A percentile compares a stretch with the other conserved stretches of the same genome.
Evolutionary conservation across 148 eudicot species (phyloP).

Genomic region (Chenopodium album): DNA sequence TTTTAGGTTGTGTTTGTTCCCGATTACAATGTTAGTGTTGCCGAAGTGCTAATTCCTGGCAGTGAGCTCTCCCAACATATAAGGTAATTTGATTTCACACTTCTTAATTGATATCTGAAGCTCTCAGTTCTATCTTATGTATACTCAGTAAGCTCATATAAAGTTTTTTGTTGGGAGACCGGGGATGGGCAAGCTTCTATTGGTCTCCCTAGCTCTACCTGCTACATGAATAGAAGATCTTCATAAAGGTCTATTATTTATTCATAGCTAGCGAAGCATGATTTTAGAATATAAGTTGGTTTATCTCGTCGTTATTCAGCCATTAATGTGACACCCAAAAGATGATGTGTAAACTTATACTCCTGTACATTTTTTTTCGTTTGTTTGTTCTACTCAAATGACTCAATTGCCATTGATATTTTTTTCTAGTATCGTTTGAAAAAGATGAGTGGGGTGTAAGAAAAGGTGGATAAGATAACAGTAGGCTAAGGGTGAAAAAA

Average conservation of each 20-base stretch:
- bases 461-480: too few relatives aligned
- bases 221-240: background rate
- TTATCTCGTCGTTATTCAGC: background rate
- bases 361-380: too few relatives aligned
- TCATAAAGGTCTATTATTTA: background rate
- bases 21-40: slow-evolving; percentile 96
- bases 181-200: background rate
- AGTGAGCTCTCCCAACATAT: slow-evolving; percentile 97
- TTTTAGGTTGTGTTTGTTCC: slow-evolving; percentile 88
- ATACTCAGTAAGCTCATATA: background rate
- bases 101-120: background rate
- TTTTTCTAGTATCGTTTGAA: too few relatives aligned
- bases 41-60: slow-evolving; percentile 89
- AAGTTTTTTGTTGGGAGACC: background rate
- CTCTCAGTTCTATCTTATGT: background rate
- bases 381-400: too few relatives aligned
- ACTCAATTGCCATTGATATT: too few relatives aligned
- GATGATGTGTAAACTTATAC: background rate
- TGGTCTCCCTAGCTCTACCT: background rate
- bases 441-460: too few relatives aligned
- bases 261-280: background rate
- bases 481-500: too few relatives aligned
- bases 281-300: background rate
- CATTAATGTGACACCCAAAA: background rate
- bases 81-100: slow-evolving; percentile 48